Evolutionary conservation across 1,284 basidiomycete genomes (phyloP).

Genomic region (Pyrrhoderma noxium): DNA sequence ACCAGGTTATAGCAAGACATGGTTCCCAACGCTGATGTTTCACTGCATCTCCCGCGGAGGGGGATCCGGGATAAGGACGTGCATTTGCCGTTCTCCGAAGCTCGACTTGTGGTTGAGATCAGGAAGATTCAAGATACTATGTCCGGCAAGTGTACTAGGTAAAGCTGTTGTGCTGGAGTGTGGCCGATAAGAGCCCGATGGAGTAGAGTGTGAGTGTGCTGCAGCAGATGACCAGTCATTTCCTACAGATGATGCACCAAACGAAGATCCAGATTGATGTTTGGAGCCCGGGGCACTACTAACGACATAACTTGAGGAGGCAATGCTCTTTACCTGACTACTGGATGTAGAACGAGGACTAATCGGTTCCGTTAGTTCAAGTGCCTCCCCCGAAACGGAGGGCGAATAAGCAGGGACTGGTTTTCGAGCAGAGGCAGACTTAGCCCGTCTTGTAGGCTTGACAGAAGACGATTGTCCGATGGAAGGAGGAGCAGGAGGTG

Average conservation of each 20-base stretch:
- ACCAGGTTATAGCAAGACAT: too few species aligned
- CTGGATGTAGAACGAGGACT: slow-evolving; percentile 6
- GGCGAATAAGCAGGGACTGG: slow-evolving; percentile 14
- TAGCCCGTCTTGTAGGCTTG: slow-evolving; percentile 3
- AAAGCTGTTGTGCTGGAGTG: not conserved
- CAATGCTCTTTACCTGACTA: not conserved
- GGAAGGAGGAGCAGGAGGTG: slow-evolving; percentile 1
- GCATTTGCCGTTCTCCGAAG: slow-evolving; percentile 19
- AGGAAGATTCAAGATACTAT: slow-evolving; percentile 2
- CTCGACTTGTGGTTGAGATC: slow-evolving; percentile 18
- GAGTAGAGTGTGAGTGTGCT: slow-evolving; percentile 13
- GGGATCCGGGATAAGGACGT: slow-evolving; percentile 14
- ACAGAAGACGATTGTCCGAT: not conserved
- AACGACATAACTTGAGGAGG: not conserved
- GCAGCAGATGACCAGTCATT: slow-evolving; percentile 17
- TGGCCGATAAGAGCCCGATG: slow-evolving; percentile 7
- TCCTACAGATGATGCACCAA: slow-evolving; percentile 5
- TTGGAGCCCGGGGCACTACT: not conserved
- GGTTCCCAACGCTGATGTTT: not conserved
- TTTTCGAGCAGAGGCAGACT: slow-evolving; percentile 13
- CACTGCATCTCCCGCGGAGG: slow-evolving; percentile 12
- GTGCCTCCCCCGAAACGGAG: slow-evolving; percentile 10
- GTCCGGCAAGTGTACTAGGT: slow-evolving; percentile 2
- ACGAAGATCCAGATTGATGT: slow-evolving; percentile 5
- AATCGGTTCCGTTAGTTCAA: slow-evolving; percentile 12